phyloP scores from a whole-genome alignment of 345 rosid genomes.

The Populus davidiana region DNA sequence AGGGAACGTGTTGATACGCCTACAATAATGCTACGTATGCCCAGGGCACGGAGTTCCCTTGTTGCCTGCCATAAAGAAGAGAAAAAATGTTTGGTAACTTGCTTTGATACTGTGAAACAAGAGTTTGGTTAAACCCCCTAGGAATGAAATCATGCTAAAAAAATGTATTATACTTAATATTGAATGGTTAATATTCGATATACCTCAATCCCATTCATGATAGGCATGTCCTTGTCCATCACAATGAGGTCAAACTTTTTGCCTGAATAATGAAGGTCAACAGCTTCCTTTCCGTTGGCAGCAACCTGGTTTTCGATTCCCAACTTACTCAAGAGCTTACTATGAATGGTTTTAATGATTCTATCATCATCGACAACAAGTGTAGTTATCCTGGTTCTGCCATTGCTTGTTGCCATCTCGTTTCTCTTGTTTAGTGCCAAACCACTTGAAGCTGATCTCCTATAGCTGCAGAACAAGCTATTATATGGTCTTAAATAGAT shows the following conservation, averaged over 20 bases:
- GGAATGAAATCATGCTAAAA: too few species aligned
- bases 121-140: too few species aligned
- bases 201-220: slow-evolving; percentile 86
- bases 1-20: slow-evolving; percentile 55
- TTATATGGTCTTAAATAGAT: not conserved
- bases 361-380: slow-evolving; percentile 64
- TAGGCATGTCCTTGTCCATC: slow-evolving; percentile 90
- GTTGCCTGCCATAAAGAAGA: slow-evolving; percentile 48
- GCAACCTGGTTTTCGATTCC: slow-evolving; percentile 51
- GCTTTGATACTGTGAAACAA: not conserved
- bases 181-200: too few species aligned
- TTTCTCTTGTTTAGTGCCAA: not conserved
- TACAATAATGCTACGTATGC: slow-evolving; percentile 56
- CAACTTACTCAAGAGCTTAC: slow-evolving; percentile 42
- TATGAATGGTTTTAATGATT: slow-evolving; percentile 48
- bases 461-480: too few species aligned
- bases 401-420: not conserved
- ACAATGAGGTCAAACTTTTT: slow-evolving; percentile 63
- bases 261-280: slow-evolving; percentile 58
- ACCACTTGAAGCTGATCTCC: not conserved
- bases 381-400: slow-evolving; percentile 27
- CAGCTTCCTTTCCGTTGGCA: slow-evolving; percentile 63
- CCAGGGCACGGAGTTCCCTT: slow-evolving; percentile 61
- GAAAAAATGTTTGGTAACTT: too few species aligned
- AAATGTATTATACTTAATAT: too few species aligned